These are phyloP conservation scores for Eutrema japonicum DNA, from an alignment of 345 rosid genomes.

Conservation along the genomic window DNA sequence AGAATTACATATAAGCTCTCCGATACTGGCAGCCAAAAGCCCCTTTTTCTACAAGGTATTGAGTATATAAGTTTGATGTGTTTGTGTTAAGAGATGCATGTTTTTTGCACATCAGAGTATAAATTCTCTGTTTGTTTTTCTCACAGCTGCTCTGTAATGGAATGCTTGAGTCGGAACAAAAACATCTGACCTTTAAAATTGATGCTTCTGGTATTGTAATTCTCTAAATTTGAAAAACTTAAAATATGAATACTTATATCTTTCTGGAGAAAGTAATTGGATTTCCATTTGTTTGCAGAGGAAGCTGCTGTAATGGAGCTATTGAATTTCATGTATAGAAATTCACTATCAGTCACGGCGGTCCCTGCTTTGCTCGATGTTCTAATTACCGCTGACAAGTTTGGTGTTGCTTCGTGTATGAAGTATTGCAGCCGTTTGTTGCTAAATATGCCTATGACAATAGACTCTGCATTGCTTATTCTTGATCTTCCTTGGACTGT, in stretches of 20 bases:
- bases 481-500: slow-evolving; percentile 78
- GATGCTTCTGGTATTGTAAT: slow-evolving; percentile 65
- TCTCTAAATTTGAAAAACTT: not conserved
- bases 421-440: slow-evolving; percentile 70
- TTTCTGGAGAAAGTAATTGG: not conserved
- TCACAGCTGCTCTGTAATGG: slow-evolving; percentile 80
- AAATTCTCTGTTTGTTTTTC: not conserved
- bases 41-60: slow-evolving; percentile 72
- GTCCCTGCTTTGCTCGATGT: slow-evolving; percentile 70
- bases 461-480: slow-evolving; percentile 75
- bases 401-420: slow-evolving; percentile 86
- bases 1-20: slow-evolving; percentile 72
- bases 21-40: slow-evolving; percentile 78
- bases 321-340: slow-evolving; percentile 72
- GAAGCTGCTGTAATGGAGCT: slow-evolving; percentile 84
- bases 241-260: not conserved
- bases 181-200: slow-evolving; percentile 65
- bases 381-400: slow-evolving; percentile 81
- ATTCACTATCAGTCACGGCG: slow-evolving; percentile 51
- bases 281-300: slow-evolving; percentile 48
- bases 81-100: too few species aligned
- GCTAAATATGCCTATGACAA: slow-evolving; percentile 69
- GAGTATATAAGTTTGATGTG: too few species aligned
- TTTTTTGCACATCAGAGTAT: too few species aligned
- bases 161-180: slow-evolving; percentile 75